Conservation (phyloP, 148 eudicot genomes). For the Diospyros kaki region DNA sequence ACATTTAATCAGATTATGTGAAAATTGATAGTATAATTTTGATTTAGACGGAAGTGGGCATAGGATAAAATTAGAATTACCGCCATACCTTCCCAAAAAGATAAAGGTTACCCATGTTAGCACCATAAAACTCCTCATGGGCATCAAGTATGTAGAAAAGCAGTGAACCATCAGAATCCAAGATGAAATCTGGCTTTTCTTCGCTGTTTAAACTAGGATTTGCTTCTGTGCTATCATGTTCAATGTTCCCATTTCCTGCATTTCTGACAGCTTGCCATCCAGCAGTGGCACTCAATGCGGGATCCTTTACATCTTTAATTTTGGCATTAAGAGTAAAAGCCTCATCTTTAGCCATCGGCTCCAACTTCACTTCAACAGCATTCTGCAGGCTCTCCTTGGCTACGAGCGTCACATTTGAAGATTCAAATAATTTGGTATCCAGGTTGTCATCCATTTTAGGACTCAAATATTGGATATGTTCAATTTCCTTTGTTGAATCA, state of each 20-base stretch:
- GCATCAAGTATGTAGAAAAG: conserved; percentile 88
- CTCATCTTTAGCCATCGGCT: conserved; percentile 27
- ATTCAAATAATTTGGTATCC: conserved; percentile 14
- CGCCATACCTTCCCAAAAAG: conserved; percentile 88
- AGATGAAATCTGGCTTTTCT: conserved; percentile 57
- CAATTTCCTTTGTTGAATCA: conserved; percentile 18
- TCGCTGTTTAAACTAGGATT: conserved; percentile 23
- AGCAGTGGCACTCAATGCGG: conserved; percentile 52
- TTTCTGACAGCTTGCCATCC: conserved; percentile 60
- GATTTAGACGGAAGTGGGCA: not conserved
- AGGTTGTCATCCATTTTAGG: conserved; percentile 4
- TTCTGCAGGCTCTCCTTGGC: conserved; percentile 19
- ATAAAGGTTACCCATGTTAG: conserved; percentile 72
- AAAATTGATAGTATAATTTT: not conserved
- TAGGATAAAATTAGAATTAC: not conserved
- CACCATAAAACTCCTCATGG: conserved; percentile 66
- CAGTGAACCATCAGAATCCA: conserved; percentile 78
- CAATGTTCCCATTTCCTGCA: conserved; percentile 30
- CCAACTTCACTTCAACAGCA: conserved; percentile 27
- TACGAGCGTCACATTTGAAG: conserved; percentile 9
- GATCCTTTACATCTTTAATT: conserved; percentile 57
- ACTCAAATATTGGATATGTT: conserved; percentile 18
- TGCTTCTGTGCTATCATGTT: conserved; percentile 12
- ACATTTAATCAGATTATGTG: too few relatives aligned
- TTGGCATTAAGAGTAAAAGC: conserved; percentile 66